Base-by-base conservation (phyloP, 106 monocot species). In the Gastrodia elata region DNA sequence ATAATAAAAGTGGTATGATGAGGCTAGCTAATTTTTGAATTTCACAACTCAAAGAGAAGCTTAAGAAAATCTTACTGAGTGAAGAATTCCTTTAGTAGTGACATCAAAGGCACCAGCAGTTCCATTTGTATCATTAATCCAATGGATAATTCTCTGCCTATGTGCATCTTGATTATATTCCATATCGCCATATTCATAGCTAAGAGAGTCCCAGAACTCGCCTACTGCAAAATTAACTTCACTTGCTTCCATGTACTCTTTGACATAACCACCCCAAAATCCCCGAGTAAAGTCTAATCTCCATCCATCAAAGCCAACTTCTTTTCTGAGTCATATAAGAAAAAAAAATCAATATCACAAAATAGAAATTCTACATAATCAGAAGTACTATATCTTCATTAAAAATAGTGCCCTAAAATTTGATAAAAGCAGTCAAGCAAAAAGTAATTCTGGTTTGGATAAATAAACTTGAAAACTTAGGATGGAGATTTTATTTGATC, bases 201-300 rank as follows among this genome's bases (percentile, higher is more conserved):
- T 96, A 9, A 96, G 87, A 64, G 96, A 96, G 72, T 96, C 96
- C 96, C 96, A 96, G 58, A 88, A 96, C 78, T 96, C 96, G 2
- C 96, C 96, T 27, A 96, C 96, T 33, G 86, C 80, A 88, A 96
- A 92, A 68, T 83, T 90, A 2, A 92, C 90, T 78, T 85, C 72
- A 78, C 77, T 96, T 48, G 92, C 85, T 83, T 92, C 92, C 65
- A 96, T 2, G 75, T 96, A 96, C 71, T 96, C 92, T 73, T 92
- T 90, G 39, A 96, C 96, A 86, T 96, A 96, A 74, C 96, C 96
- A 75, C 96, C 96, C 92, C 92, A 96, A 64, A 96, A 96, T 14
- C 92, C 92, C 56, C 96, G 83, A 56, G 86, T 92, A 86, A 96
- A 96, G 76, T 96, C 92, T 61, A 96, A 85, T 64, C 96, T 85